Evolutionary conservation across 495 filamentous ascomycete species (phyloP).

Genomic region (Xylaria flabelliformis): DNA sequence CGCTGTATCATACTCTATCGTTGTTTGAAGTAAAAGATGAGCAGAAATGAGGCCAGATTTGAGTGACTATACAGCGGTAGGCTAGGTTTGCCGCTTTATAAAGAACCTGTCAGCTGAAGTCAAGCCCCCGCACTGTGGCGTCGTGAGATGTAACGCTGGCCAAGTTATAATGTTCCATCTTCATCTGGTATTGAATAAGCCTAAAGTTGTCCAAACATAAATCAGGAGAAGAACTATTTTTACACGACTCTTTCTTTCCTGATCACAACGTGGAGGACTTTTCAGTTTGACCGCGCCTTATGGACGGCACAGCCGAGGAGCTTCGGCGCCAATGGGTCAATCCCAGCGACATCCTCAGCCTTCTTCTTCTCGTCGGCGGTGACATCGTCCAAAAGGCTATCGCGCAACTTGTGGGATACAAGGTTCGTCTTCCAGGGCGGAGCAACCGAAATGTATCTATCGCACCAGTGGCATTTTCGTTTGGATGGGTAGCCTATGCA

Average conservation of each 20-base stretch:
- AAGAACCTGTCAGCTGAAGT: neutral
- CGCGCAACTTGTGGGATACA: constrained; percentile 44
- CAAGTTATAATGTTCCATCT: neutral
- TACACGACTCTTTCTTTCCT: neutral
- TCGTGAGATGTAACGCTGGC: neutral
- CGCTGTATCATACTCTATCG: neutral
- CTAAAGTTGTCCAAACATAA: neutral
- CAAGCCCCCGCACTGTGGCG: neutral
- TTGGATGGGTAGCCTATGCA: constrained; percentile 60
- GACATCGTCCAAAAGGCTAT: constrained; percentile 57
- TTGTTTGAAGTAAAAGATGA: neutral
- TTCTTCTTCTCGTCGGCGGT: constrained; percentile 58
- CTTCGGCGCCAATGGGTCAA: neutral
- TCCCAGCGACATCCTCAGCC: constrained; percentile 38
- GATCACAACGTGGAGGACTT: neutral
- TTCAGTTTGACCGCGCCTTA: neutral
- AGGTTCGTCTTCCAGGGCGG: constrained; percentile 36
- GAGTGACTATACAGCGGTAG: neutral
- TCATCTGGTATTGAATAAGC: neutral
- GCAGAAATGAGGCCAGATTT: neutral
- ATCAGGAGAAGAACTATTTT: neutral
- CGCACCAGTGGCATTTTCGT: constrained; percentile 61
- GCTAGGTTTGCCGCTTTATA: neutral
- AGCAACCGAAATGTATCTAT: neutral
- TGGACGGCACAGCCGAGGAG: neutral